These are phyloP conservation scores for Metroxylon sagu DNA, from an alignment of 176 grass and related monocot species.

Conservation along the genomic window DNA sequence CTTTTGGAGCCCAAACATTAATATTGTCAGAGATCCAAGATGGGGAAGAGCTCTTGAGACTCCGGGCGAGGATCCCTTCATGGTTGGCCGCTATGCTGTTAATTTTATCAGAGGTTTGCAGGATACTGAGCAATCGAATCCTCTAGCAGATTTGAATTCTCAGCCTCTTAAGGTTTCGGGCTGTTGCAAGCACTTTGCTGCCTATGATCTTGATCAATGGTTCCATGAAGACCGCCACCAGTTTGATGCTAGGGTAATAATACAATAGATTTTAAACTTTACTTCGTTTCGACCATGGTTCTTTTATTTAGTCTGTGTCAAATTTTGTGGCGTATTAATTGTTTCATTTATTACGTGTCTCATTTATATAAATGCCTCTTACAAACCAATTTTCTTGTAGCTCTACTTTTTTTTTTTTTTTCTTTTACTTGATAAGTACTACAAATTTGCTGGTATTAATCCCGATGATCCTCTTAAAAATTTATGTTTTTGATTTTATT, in stretches of 20 bases:
- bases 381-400: no score
- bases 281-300: neutral
- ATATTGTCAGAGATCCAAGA: slow-evolving; percentile 2
- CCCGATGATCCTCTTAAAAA: no score
- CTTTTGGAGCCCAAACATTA: slow-evolving; percentile 10
- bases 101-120: neutral
- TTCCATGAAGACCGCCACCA: neutral
- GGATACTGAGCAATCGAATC: neutral
- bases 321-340: no score
- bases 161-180: slow-evolving; percentile 1
- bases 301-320: no score
- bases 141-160: neutral
- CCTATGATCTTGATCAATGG: neutral
- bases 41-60: slow-evolving; percentile 4
- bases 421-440: no score
- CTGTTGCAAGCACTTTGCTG: slow-evolving; percentile 6
- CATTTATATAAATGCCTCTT: no score
- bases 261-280: neutral
- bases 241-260: neutral
- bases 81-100: neutral
- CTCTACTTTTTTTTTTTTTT: no score
- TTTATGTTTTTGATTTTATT: no score
- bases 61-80: neutral
- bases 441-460: no score
- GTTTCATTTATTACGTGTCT: no score